These are phyloP conservation scores for Penicillium griseofulvum DNA, from an alignment of 2,329 filamentous ascomycete genomes.

Conservation along the genomic window DNA sequence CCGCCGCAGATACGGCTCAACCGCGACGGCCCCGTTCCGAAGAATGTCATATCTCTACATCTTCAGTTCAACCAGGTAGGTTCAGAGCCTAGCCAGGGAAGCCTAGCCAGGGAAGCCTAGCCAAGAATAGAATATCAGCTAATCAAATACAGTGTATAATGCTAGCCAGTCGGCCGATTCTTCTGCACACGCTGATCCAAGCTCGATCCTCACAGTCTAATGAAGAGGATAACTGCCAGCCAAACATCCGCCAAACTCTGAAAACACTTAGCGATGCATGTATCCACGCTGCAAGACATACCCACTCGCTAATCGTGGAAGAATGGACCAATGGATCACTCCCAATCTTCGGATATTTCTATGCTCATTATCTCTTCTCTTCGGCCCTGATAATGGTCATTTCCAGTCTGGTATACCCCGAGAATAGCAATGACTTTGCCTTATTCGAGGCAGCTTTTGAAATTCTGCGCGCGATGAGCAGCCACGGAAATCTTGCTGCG, in stretches of 20 bases:
- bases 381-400: constrained; percentile 33
- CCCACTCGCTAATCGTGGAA: constrained; percentile 30
- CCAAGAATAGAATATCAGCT: not conserved
- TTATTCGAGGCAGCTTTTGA: constrained; percentile 27
- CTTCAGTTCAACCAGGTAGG: constrained; percentile 34
- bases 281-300: constrained; percentile 32
- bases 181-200: constrained; percentile 33
- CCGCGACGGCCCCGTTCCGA: constrained; percentile 14
- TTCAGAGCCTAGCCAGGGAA: not conserved
- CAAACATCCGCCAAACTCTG: constrained; percentile 20
- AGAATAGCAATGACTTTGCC: constrained; percentile 20
- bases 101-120: no score
- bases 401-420: constrained; percentile 24
- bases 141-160: constrained; percentile 33
- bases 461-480: constrained; percentile 26
- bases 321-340: constrained; percentile 35
- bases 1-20: constrained; percentile 28
- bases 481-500: constrained; percentile 31
- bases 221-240: constrained; percentile 1
- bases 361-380: constrained; percentile 36
- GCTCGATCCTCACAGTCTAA: constrained; percentile 3
- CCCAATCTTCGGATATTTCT: constrained; percentile 35
- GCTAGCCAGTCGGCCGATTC: constrained; percentile 34
- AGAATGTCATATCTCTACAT: constrained; percentile 31
- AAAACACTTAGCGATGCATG: constrained; percentile 34